These are phyloP conservation scores for Podaxis rugospora DNA, from an alignment of 768 basidiomycete species.

Conservation along the genomic window DNA sequence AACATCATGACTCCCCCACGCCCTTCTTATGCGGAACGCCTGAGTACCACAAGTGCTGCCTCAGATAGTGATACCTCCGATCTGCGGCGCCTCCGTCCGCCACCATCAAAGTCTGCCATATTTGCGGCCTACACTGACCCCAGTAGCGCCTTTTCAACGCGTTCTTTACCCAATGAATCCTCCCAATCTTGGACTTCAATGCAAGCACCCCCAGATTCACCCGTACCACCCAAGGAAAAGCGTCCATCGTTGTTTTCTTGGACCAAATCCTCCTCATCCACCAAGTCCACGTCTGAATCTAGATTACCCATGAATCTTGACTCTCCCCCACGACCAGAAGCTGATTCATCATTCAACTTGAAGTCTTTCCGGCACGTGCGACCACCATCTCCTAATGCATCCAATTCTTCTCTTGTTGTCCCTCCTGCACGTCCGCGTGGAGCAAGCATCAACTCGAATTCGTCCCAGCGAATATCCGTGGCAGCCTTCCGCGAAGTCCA, in stretches of 20 bases:
- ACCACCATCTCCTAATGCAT: conserved; percentile 33
- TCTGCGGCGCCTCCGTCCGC: conserved; percentile 43
- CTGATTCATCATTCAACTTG: conserved; percentile 58
- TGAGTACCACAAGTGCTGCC: conserved; percentile 32
- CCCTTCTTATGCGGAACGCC: conserved; percentile 26
- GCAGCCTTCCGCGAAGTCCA: conserved; percentile 80
- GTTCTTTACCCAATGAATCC: conserved; percentile 51
- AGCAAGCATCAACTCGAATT: conserved; percentile 55
- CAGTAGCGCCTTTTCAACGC: conserved; percentile 49
- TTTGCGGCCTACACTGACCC: conserved; percentile 58
- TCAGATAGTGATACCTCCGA: conserved; percentile 41
- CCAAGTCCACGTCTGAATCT: conserved; percentile 22
- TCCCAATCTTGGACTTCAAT: conserved; percentile 27
- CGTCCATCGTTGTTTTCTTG: conserved; percentile 29
- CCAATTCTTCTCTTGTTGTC: conserved; percentile 27
- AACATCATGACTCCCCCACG: conserved; percentile 24
- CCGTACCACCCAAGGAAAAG: conserved; percentile 23
- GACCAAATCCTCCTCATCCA: conserved; percentile 27
- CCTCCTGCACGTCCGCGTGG: conserved; percentile 53
- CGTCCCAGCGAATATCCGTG: conserved; percentile 72
- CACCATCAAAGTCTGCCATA: conserved; percentile 60
- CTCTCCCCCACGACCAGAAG: conserved; percentile 15
- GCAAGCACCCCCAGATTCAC: conserved; percentile 24
- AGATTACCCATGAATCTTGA: conserved; percentile 18
- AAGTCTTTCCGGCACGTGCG: conserved; percentile 70